Percentiles rank a stretch among this genome's conserved stretches.
These are phyloP conservation scores for Oryza glumipatula DNA, from an alignment of 176 grass and related monocot genomes.

Conservation along the genomic window DNA sequence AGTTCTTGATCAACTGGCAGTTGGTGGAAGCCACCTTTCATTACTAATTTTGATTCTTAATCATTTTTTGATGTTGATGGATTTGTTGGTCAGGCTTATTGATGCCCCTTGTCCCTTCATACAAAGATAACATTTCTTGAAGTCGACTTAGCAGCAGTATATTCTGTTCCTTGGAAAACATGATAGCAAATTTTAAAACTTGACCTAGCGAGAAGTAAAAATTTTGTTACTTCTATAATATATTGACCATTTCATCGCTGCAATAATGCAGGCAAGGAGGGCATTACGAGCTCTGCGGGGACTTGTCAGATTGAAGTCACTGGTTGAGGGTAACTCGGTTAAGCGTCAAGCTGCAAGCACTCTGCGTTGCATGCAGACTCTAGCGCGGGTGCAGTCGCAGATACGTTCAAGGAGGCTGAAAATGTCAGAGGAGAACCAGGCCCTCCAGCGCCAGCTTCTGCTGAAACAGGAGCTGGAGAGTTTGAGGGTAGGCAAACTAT, in stretches of 20 bases:
- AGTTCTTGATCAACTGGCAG: conserved; percentile 42
- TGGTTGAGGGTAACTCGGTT: conserved; percentile 90
- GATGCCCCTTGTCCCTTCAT: conserved; percentile 5
- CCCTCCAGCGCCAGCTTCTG: conserved; percentile 84
- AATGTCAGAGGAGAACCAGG: conserved; percentile 97
- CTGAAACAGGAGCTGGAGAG: conserved; percentile 91
- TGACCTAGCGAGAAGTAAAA: conserved; percentile 3
- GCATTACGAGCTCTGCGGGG: conserved; percentile 83
- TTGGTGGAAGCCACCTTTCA: conserved; percentile 60
- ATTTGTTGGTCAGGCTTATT: conserved; percentile 34
- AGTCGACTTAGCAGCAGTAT: not conserved
- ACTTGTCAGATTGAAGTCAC: conserved; percentile 85
- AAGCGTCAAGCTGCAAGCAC: conserved; percentile 95
- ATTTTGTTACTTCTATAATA: not conserved
- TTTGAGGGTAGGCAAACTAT: conserved; percentile 70
- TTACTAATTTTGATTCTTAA: conserved; percentile 47
- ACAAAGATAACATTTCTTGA: conserved; percentile 18
- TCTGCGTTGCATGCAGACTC: conserved; percentile 90
- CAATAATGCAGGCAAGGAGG: conserved; percentile 78
- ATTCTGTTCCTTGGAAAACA: conserved; percentile 24
- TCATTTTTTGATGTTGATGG: conserved; percentile 44
- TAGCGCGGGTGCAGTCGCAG: conserved; percentile 87
- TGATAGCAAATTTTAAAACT: not conserved
- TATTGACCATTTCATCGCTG: conserved; percentile 14
- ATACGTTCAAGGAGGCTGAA: conserved; percentile 81